A percentile compares a stretch with the other conserved stretches of the same genome.
phyloP scores from a whole-genome alignment of 2,329 filamentous ascomycete species.

The Kalaharituber pfeilii region DNA sequence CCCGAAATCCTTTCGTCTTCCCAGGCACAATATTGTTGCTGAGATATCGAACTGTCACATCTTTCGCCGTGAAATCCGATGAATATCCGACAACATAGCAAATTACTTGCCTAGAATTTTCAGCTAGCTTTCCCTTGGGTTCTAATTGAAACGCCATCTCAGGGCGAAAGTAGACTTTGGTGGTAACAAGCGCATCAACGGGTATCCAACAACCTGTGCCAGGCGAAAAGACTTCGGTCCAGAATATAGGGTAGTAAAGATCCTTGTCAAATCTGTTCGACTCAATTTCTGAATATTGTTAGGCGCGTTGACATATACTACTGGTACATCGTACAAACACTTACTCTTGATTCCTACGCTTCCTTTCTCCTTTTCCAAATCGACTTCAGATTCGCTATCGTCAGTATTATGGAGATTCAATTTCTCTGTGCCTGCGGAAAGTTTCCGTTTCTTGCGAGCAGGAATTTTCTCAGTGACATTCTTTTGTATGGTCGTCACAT shows the following conservation, averaged over 20 bases:
- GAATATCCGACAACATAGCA: conserved; percentile 76
- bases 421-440: no score
- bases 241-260: conserved; percentile 72
- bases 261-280: conserved; percentile 44
- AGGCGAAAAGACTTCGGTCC: conserved; percentile 77
- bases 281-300: no score
- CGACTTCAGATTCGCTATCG: no score
- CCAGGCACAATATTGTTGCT: conserved; percentile 68
- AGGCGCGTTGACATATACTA: background rate
- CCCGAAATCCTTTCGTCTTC: conserved; percentile 68
- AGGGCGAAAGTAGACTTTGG: conserved; percentile 31
- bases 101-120: conserved; percentile 74
- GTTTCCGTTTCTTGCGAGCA: no score
- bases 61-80: conserved; percentile 73
- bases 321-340: background rate
- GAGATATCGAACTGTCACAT: conserved; percentile 83
- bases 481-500: no score
- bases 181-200: conserved; percentile 55
- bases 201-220: conserved; percentile 61
- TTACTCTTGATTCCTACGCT: background rate
- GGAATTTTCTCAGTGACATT: no score
- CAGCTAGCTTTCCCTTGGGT: conserved; percentile 64
- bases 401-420: no score
- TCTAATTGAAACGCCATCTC: conserved; percentile 61
- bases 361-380: no score